Conservation (phyloP, 2,329 filamentous ascomycete genomes). For the Colletotrichum musicola region DNA sequence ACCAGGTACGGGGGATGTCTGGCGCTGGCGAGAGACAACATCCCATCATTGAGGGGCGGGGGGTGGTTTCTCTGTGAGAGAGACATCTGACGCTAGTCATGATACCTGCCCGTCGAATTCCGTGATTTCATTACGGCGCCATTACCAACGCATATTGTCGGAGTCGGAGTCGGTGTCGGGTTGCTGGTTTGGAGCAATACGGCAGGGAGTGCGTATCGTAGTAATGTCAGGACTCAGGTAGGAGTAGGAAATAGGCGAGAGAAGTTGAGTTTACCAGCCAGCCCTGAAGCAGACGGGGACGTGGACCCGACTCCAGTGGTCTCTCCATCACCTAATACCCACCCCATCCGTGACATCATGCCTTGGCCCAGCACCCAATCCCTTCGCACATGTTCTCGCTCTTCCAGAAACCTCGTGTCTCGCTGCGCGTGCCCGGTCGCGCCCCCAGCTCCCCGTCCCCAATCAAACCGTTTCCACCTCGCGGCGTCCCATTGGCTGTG, state of each 20-base stretch:
- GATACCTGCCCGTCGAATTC: constrained; percentile 8
- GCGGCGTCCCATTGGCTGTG: constrained; percentile 24
- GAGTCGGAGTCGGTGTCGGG: no score
- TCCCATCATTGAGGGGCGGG: constrained; percentile 23
- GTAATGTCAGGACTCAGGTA: no score
- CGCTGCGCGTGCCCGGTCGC: constrained; percentile 25
- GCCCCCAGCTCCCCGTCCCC: constrained; percentile 24
- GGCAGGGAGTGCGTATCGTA: no score
- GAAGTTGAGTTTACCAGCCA: background rate
- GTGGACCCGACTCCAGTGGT: background rate
- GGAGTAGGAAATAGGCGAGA: no score
- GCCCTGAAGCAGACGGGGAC: background rate
- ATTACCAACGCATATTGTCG: background rate
- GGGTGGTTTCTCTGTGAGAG: constrained; percentile 7
- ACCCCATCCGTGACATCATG: constrained; percentile 34
- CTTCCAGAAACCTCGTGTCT: constrained; percentile 38
- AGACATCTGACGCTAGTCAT: constrained; percentile 38
- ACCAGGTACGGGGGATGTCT: constrained; percentile 37
- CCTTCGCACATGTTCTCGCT: constrained; percentile 29
- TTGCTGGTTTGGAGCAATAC: no score
- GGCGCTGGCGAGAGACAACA: constrained; percentile 27
- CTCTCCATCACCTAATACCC: no score
- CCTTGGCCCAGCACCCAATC: background rate
- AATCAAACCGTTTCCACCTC: constrained; percentile 38
- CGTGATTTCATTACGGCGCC: constrained; percentile 7